phyloP scores from a whole-genome alignment of 169 alveolate species.

The Prorocentrum cordatum region DNA sequence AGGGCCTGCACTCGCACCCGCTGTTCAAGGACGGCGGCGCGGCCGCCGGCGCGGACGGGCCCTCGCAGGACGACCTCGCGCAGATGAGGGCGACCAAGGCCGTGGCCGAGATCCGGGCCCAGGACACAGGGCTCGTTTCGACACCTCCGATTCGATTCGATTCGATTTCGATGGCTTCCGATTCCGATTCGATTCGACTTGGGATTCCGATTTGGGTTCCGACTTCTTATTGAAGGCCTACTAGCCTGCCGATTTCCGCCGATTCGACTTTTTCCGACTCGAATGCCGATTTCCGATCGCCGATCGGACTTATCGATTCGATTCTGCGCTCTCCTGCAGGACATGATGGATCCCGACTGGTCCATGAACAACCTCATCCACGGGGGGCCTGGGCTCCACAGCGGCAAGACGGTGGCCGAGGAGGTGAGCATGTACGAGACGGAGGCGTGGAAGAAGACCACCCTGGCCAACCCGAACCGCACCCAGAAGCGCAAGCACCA shows the following conservation, averaged over 20 bases:
- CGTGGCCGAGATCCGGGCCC: background rate
- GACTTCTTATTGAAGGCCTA: no score
- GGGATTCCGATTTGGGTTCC: no score
- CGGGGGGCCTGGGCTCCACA: slow-evolving; percentile 47
- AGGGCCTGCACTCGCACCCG: no score
- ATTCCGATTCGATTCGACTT: no score
- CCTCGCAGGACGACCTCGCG: background rate
- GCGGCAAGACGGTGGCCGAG: slow-evolving; percentile 29
- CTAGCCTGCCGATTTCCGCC: no score
- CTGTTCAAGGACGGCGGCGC: background rate
- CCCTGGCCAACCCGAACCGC: slow-evolving; percentile 37
- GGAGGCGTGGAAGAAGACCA: slow-evolving; percentile 25
- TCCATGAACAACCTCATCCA: slow-evolving; percentile 25
- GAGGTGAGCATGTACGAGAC: slow-evolving; percentile 36
- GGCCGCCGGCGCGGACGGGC: background rate
- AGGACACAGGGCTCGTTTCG: no score
- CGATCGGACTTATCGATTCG: no score
- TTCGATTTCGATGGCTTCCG: no score
- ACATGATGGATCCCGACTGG: slow-evolving; percentile 58
- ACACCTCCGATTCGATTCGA: no score
- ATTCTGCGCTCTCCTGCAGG: no score
- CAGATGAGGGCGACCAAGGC: background rate
- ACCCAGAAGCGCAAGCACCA: slow-evolving; percentile 60
- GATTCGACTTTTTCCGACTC: no score
- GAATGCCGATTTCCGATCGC: no score